phyloP scores from a whole-genome alignment of 495 filamentous ascomycete species.

The Beverwykella pulmonaria region DNA sequence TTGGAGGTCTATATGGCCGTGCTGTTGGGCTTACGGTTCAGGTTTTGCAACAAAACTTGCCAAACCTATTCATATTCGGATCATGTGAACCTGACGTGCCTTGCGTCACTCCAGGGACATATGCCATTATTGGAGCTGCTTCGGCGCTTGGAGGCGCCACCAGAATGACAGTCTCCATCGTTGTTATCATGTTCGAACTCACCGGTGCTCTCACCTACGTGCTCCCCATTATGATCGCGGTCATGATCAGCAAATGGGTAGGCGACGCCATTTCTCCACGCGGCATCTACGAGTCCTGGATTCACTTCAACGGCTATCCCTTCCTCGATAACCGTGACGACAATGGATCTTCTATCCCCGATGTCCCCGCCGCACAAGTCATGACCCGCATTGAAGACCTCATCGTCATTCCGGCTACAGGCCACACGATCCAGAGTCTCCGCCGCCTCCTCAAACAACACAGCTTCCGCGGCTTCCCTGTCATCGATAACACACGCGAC shows the following conservation, averaged over 20 bases:
- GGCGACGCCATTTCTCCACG: conserved; percentile 92
- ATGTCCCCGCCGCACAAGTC: conserved; percentile 78
- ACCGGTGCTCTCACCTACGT: conserved; percentile 96
- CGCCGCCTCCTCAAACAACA: conserved; percentile 68
- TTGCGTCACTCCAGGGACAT: conserved; percentile 92
- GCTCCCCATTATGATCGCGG: conserved; percentile 98
- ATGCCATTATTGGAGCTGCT: conserved; percentile 96
- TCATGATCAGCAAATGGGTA: conserved; percentile 98
- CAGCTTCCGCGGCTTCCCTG: conserved; percentile 88
- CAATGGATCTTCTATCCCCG: conserved; percentile 62
- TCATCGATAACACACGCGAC: conserved; percentile 74
- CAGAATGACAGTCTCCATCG: conserved; percentile 94
- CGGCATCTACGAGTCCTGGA: conserved; percentile 98
- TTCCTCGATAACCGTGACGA: conserved; percentile 95
- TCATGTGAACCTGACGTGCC: conserved; percentile 85
- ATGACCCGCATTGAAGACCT: conserved; percentile 94
- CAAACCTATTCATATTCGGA: conserved; percentile 72
- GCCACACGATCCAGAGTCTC: conserved; percentile 80
- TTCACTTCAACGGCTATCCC: conserved; percentile 93
- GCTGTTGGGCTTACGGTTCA: conserved; percentile 87
- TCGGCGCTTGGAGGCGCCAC: conserved; percentile 95
- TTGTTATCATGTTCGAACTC: conserved; percentile 99
- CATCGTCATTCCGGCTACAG: conserved; percentile 79
- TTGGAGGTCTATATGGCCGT: conserved; percentile 90
- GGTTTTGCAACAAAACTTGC: conserved; percentile 81